Percentiles rank a stretch among this genome's conserved stretches.
phyloP scores from a whole-genome alignment of 306 rosid genomes.

The Sicyos edulis region DNA sequence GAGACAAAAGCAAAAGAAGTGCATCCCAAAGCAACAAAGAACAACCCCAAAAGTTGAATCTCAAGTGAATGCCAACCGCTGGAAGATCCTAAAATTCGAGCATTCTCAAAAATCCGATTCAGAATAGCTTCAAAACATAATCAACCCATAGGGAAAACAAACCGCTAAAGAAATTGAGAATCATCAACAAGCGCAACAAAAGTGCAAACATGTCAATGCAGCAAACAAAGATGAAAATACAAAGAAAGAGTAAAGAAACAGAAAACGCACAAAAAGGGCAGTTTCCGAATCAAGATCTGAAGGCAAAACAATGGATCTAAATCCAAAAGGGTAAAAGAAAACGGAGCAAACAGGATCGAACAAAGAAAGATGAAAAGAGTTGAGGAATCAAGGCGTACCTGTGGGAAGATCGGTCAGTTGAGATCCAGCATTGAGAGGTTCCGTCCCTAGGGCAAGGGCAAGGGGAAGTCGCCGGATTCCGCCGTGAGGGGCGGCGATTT shows the following conservation, averaged over 20 bases:
- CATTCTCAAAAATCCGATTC: not conserved
- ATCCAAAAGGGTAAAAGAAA: not conserved
- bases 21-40: not conserved
- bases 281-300: conserved; percentile 9
- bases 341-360: not conserved
- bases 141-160: not conserved
- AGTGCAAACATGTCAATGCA: not conserved
- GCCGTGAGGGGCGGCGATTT: not conserved
- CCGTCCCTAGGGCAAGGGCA: not conserved
- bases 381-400: not conserved
- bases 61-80: not conserved
- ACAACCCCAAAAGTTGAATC: not conserved
- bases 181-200: not conserved
- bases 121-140: not conserved
- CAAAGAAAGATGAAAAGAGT: not conserved
- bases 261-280: not conserved
- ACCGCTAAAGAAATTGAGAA: not conserved
- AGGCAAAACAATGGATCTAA: conserved; percentile 13
- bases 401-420: not conserved
- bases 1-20: not conserved
- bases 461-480: not conserved
- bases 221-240: not conserved
- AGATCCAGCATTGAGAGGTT: not conserved
- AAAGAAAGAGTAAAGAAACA: not conserved
- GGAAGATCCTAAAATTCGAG: not conserved